Evolutionary conservation across 257 asterid species (phyloP).

Genomic region (Misopates orontium): DNA sequence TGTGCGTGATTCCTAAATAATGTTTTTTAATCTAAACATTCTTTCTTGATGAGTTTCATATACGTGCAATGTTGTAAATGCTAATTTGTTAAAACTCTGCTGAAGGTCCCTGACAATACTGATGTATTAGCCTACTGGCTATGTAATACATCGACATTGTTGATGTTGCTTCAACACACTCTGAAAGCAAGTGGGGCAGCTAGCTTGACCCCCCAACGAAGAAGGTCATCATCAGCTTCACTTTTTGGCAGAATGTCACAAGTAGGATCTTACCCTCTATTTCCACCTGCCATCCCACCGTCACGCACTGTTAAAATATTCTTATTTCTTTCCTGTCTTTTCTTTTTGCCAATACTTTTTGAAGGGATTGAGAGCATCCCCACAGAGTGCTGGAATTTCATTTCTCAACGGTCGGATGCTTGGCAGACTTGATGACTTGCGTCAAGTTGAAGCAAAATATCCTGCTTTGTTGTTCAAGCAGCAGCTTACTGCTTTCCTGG

Average conservation of each 20-base stretch:
- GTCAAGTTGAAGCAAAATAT: constrained; percentile 98
- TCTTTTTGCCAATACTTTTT: constrained; percentile 24
- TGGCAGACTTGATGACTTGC: constrained; percentile 88
- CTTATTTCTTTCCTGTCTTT: constrained; percentile 25
- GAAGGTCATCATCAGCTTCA: constrained; percentile 95
- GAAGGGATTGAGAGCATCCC: constrained; percentile 90
- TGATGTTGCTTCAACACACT: constrained; percentile 97
- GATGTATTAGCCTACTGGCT: constrained; percentile 91
- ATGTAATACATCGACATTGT: constrained; percentile 86
- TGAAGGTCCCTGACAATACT: constrained; percentile 80
- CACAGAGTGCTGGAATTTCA: constrained; percentile 89
- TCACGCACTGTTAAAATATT: constrained; percentile 19
- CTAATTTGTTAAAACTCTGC: constrained; percentile 30
- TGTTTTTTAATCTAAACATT: neutral
- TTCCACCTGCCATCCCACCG: constrained; percentile 29
- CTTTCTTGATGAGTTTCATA: constrained; percentile 3
- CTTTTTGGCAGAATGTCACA: constrained; percentile 99
- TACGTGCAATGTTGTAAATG: constrained; percentile 8
- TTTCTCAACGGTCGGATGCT: constrained; percentile 82
- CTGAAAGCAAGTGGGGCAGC: constrained; percentile 98
- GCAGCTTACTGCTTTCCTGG: constrained; percentile 99
- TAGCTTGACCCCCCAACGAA: constrained; percentile 87
- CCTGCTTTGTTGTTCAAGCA: constrained; percentile 98
- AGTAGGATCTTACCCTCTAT: constrained; percentile 41
- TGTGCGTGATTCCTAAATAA: constrained; percentile 3